phyloP scores from a whole-genome alignment of 139 green algal genomes.

The Micractinium conductrix region DNA sequence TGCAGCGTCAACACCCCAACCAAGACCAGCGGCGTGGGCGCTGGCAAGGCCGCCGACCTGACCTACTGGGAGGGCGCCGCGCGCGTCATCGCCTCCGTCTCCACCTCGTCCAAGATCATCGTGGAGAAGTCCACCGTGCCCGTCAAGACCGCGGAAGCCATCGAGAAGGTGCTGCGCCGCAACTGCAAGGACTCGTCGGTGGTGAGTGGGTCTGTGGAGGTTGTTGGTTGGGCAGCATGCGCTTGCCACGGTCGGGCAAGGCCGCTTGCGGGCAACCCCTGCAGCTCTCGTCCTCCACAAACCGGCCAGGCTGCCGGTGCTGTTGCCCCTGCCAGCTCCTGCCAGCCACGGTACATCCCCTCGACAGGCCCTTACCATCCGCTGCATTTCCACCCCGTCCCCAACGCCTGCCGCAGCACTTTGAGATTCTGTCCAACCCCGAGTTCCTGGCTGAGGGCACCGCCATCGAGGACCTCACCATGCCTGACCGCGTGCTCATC shows the following conservation, averaged over 20 bases:
- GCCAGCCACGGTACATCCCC: too few species aligned
- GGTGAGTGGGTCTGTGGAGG: too few species aligned
- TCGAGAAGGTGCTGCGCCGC: constrained; percentile 90
- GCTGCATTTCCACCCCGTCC: too few species aligned
- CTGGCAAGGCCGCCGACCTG: constrained; percentile 96
- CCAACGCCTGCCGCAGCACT: constrained; percentile 77
- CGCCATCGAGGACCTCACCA: constrained; percentile 87
- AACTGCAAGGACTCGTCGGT: too few species aligned
- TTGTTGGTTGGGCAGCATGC: too few species aligned
- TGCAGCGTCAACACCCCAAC: constrained; percentile 98
- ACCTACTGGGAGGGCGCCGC: constrained; percentile 99
- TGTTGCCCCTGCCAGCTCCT: too few species aligned
- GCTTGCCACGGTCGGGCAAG: too few species aligned
- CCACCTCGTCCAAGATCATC: constrained; percentile 93
- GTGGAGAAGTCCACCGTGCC: constrained; percentile 99
- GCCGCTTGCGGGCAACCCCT: too few species aligned
- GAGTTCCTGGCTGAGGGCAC: constrained; percentile 94
- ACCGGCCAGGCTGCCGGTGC: too few species aligned
- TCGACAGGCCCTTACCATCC: too few species aligned
- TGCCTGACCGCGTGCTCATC: constrained; percentile 75
- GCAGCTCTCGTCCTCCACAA: too few species aligned
- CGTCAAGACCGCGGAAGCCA: constrained; percentile 99
- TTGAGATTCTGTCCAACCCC: constrained; percentile 97
- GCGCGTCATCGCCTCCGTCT: constrained; percentile 89
- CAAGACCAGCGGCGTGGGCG: constrained; percentile 96